Evolutionary conservation across 2,329 filamentous ascomycete species (phyloP).

Genomic region (Talaromyces sp.): DNA sequence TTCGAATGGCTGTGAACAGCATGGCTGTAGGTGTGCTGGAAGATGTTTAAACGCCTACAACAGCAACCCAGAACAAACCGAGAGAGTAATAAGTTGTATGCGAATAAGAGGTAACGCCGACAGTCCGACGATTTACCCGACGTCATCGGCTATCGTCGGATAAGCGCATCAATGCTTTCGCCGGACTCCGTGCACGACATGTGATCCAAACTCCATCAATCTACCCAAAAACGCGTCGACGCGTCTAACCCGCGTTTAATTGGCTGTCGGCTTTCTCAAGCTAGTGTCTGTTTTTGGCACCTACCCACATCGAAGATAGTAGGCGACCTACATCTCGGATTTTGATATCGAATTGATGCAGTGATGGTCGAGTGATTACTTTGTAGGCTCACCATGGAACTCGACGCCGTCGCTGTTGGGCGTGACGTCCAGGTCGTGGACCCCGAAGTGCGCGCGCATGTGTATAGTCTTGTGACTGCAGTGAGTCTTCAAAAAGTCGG

Average conservation of each 20-base stretch:
- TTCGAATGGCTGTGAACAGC: constrained; percentile 36
- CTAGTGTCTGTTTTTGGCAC: background rate
- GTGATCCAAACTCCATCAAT: constrained; percentile 10
- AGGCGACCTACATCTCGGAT: background rate
- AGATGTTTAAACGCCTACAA: background rate
- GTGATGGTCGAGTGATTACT: constrained; percentile 20
- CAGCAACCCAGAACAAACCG: background rate
- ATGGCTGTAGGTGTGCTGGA: constrained; percentile 22
- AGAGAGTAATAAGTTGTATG: no score
- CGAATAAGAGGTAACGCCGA: background rate
- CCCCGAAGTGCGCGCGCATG: constrained; percentile 86
- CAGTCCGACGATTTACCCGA: constrained; percentile 18
- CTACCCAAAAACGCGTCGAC: constrained; percentile 26
- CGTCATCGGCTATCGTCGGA: constrained; percentile 35
- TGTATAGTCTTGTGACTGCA: constrained; percentile 90
- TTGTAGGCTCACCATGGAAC: constrained; percentile 36
- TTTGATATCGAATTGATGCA: background rate
- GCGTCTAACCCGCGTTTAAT: constrained; percentile 29
- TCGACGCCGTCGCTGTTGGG: constrained; percentile 37
- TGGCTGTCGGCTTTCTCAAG: constrained; percentile 16
- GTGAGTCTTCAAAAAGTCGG: constrained; percentile 52
- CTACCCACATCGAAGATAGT: background rate
- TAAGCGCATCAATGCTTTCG: constrained; percentile 10
- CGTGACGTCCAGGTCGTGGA: constrained; percentile 65
- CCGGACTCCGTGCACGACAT: constrained; percentile 1